A percentile compares a stretch with the other conserved stretches of the same genome.
These are phyloP conservation scores for Bromus sterilis DNA, from an alignment of 176 grass and related monocot genomes.

Conservation along the genomic window DNA sequence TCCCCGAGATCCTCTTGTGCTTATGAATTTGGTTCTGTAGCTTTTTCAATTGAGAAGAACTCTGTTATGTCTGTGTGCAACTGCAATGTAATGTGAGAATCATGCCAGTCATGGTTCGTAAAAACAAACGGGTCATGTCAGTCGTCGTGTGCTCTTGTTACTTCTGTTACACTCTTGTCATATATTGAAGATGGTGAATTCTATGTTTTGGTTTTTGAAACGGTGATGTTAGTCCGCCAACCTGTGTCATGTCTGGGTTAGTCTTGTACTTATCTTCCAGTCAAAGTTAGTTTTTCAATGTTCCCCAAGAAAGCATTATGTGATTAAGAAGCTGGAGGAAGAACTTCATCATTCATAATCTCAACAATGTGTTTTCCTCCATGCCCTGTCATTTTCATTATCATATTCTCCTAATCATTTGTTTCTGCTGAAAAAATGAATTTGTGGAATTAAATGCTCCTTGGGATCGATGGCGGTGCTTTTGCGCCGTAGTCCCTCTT, in stretches of 20 bases:
- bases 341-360: not conserved
- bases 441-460: too few species aligned
- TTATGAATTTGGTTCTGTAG: not conserved
- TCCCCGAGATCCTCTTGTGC: not conserved
- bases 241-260: not conserved
- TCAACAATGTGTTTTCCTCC: not conserved
- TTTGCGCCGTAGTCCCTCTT: too few species aligned
- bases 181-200: not conserved
- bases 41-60: not conserved
- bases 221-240: not conserved
- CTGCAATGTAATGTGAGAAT: slow-evolving; percentile 3
- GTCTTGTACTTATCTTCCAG: not conserved
- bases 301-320: not conserved
- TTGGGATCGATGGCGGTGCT: too few species aligned
- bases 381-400: not conserved
- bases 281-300: not conserved
- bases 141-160: not conserved
- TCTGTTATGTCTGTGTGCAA: not conserved
- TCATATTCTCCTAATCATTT: not conserved
- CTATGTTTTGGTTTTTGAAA: not conserved
- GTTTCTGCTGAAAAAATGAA: not conserved
- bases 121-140: not conserved
- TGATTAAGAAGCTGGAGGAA: not conserved
- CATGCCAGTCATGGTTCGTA: not conserved
- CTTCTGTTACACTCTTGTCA: not conserved